Evolutionary conservation across 108 stramenopile genomes (phyloP).

Genomic region (Schizochytrium sp.): DNA sequence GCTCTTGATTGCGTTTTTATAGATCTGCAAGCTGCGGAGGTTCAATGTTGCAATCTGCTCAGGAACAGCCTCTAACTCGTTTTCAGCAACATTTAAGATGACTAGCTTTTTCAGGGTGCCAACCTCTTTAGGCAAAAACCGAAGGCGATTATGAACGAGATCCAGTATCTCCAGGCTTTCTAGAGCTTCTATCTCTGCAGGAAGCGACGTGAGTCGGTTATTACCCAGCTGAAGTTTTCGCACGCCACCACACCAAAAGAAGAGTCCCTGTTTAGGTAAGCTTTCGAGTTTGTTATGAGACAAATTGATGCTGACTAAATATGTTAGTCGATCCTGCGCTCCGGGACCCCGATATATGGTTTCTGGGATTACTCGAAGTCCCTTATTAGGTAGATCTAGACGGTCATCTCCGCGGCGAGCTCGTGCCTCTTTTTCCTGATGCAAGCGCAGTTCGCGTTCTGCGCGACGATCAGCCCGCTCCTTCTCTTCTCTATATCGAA

Average conservation of each 20-base stretch:
- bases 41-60: neutral
- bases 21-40: neutral
- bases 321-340: neutral
- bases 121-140: neutral
- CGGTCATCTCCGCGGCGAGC: constrained; percentile 58
- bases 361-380: constrained; percentile 16
- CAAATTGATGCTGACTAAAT: constrained; percentile 57
- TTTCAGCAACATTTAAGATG: constrained; percentile 15
- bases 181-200: neutral
- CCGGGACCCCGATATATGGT: constrained; percentile 4
- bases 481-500: constrained; percentile 36
- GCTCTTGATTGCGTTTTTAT: neutral
- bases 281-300: constrained; percentile 35
- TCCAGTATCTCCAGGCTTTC: constrained; percentile 9
- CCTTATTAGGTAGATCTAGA: constrained; percentile 34
- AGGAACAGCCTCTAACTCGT: constrained; percentile 16
- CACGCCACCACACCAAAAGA: constrained; percentile 18
- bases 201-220: constrained; percentile 41
- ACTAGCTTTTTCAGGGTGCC: neutral
- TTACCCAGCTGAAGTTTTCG: constrained; percentile 51
- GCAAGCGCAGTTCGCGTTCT: constrained; percentile 42
- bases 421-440: constrained; percentile 52
- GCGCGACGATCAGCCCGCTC: constrained; percentile 45
- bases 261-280: constrained; percentile 17
- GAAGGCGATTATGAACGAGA: neutral